Evolutionary conservation across 352 stramenopile species (phyloP), one percentile per base, ranked within the genome.

Genomic region (Phytophthora tentaculata): DNA sequence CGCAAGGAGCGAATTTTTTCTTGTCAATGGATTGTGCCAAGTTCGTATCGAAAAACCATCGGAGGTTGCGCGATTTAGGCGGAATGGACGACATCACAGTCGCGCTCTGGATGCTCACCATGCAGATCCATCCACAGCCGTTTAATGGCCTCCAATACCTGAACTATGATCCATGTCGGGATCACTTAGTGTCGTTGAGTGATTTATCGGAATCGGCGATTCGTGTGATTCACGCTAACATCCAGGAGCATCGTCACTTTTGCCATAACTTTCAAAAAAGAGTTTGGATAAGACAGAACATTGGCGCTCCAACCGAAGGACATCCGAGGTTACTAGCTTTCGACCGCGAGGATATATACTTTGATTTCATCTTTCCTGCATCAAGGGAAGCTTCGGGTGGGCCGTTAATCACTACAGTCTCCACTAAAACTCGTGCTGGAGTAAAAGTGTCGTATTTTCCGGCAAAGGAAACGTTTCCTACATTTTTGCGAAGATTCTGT

Each of bases 1-100:
- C 80, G 3, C 67, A 70, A 19, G 80, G 83, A 7, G 56, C 74
- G 2, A 75, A 86, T 60, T 89, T 83, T 49, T 14, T 91, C 2
- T n/a, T 91, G 2, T 91, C 83, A 3, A 57, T 44, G 5, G 73
- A 87, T 29, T 81, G 74, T 12, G 75, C 67, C 0, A 44, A 44
- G 0, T 86, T 86, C 26, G 57, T 91, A 12, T 54, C 55, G 0
- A 56, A 20, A 10, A 91, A 91, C 49, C 39, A 49, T 2, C 23
- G 55, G 1, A 47, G 62, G 2, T 37, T 80, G 5, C 39, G 52
- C 2, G 61, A 49, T 60, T 32, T 89, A 7, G 48, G 58, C 0
- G 74, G 64, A 0, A 57, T 89, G 28, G 81, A 89, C 17, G 81
- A 89, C 19, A 60, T 71, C 10, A 65, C 71, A 0, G 59, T 83